A percentile compares a stretch with the other conserved stretches of the same genome.
phyloP scores from a whole-genome alignment of 139 green algal species.

The Chlamydomonas incerta region DNA sequence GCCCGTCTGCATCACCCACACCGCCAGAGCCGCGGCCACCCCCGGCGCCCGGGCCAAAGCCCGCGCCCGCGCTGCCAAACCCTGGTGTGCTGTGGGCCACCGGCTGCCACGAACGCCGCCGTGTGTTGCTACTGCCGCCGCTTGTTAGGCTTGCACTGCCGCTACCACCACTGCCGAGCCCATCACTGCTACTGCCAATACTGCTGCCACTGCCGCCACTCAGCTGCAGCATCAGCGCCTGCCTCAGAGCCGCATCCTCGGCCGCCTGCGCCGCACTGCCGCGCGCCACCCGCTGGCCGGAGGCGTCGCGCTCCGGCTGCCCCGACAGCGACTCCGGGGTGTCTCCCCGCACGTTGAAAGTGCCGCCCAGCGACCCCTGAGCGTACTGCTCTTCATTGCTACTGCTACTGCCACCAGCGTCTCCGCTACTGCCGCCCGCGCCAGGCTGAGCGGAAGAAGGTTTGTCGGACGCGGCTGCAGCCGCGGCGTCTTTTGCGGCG shows the following conservation, averaged over 20 bases:
- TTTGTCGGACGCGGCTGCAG: background rate
- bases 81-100: too few species aligned
- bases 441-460: background rate
- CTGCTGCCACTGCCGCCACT: background rate
- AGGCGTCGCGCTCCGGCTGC: background rate
- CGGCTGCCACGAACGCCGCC: too few species aligned
- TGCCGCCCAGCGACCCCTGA: background rate
- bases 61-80: too few species aligned
- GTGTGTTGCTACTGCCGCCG: too few species aligned
- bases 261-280: background rate
- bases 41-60: too few species aligned
- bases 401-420: background rate
- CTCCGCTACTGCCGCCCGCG: background rate
- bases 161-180: too few species aligned
- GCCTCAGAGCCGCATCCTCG: background rate
- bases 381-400: background rate
- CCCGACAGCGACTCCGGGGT: constrained; percentile 14
- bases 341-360: constrained; percentile 7
- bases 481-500: background rate
- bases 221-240: background rate
- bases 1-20: too few species aligned
- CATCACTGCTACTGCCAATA: too few species aligned
- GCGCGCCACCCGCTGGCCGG: constrained; percentile 2
- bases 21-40: too few species aligned
- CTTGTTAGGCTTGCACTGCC: too few species aligned